A percentile compares a stretch with the other conserved stretches of the same genome.
phyloP scores from a whole-genome alignment of 1,284 basidiomycete genomes.

The Pulchroboletus neoregius region DNA sequence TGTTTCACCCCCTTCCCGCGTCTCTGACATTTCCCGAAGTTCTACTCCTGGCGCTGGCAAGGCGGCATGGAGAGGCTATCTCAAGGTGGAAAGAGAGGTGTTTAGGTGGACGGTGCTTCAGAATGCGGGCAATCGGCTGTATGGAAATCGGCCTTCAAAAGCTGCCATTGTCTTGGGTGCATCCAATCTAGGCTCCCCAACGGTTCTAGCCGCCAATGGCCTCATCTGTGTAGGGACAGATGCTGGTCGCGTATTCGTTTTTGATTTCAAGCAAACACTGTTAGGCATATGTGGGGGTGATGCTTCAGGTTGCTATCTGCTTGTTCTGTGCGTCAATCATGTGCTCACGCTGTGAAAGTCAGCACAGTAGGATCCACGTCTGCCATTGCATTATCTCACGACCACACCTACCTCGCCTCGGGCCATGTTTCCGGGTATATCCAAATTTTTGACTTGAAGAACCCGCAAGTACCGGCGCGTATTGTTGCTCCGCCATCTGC shows the following conservation, averaged over 20 bases:
- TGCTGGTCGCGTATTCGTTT: conserved; percentile 75
- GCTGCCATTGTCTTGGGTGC: conserved; percentile 59
- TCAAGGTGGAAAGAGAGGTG: conserved; percentile 48
- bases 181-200: conserved; percentile 61
- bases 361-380: conserved; percentile 78
- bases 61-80: conserved; percentile 23
- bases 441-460: conserved; percentile 79
- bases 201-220: conserved; percentile 82
- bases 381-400: conserved; percentile 86
- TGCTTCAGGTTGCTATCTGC: conserved; percentile 49
- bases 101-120: conserved; percentile 80
- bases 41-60: conserved; percentile 47
- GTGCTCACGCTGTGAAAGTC: conserved; percentile 39
- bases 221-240: conserved; percentile 89
- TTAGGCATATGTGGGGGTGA: conserved; percentile 76
- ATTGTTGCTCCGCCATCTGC: conserved; percentile 71
- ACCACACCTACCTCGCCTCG: conserved; percentile 89
- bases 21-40: conserved; percentile 66
- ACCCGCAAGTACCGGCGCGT: conserved; percentile 62
- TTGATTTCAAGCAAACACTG: conserved; percentile 87
- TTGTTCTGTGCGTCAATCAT: conserved; percentile 5
- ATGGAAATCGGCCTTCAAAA: conserved; percentile 50
- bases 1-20: conserved; percentile 60
- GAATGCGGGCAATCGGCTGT: conserved; percentile 53
- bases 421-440: conserved; percentile 87